Evolutionary conservation across 2,329 filamentous ascomycete species (phyloP).

Genomic region (Colletotrichum truncatum): DNA sequence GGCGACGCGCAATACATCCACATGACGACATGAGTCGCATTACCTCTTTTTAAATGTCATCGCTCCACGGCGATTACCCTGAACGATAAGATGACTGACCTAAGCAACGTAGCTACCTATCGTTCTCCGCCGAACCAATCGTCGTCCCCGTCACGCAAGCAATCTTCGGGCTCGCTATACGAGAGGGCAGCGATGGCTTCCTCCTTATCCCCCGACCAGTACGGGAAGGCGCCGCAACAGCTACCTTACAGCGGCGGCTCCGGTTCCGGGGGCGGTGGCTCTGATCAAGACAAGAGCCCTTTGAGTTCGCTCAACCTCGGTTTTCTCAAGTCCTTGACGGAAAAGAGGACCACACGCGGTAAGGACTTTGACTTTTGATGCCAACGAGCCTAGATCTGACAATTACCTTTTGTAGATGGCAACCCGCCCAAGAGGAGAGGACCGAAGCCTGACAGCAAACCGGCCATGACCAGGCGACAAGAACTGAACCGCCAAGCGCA

Average conservation of each 20-base stretch:
- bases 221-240: constrained; percentile 37
- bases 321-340: constrained; percentile 73
- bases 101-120: constrained; percentile 43
- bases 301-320: constrained; percentile 60
- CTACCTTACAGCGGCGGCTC: constrained; percentile 32
- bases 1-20: neutral
- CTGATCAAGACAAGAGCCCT: constrained; percentile 47
- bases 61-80: neutral
- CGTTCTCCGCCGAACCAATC: constrained; percentile 45
- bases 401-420: constrained; percentile 66
- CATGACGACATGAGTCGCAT: constrained; percentile 9
- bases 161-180: constrained; percentile 42
- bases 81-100: constrained; percentile 43
- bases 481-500: constrained; percentile 96
- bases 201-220: constrained; percentile 54
- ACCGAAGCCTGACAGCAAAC: constrained; percentile 96
- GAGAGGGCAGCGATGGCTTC: constrained; percentile 52
- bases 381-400: neutral
- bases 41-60: neutral
- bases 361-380: constrained; percentile 32
- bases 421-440: constrained; percentile 89
- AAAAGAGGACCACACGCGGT: constrained; percentile 85
- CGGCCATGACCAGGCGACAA: constrained; percentile 89
- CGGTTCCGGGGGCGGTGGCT: constrained; percentile 9
- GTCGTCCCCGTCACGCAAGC: constrained; percentile 41